Evolutionary conservation across 2,329 filamentous ascomycete genomes (phyloP).

Genomic region (Mollisia scopiformis): DNA sequence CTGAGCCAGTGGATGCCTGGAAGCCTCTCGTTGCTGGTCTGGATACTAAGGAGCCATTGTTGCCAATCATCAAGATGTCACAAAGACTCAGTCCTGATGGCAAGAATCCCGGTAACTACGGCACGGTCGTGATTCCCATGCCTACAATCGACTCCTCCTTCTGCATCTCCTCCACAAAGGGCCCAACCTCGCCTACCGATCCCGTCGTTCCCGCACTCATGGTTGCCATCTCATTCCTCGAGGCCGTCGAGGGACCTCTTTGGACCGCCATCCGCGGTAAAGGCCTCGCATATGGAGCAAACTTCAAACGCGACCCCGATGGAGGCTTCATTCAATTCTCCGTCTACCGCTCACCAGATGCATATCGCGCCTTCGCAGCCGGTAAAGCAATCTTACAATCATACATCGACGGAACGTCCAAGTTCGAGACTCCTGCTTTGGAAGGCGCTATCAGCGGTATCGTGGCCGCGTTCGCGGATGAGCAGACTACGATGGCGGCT

Average conservation of each 20-base stretch:
- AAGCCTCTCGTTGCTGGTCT: slow-evolving; percentile 52
- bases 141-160: slow-evolving; percentile 91
- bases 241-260: slow-evolving; percentile 89
- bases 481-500: slow-evolving; percentile 81
- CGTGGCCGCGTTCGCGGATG: slow-evolving; percentile 83
- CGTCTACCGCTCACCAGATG: slow-evolving; percentile 89
- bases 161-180: slow-evolving; percentile 73
- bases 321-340: slow-evolving; percentile 81
- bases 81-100: slow-evolving; percentile 78
- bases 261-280: slow-evolving; percentile 94
- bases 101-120: slow-evolving; percentile 71
- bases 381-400: slow-evolving; percentile 75
- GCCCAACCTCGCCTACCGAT: slow-evolving; percentile 75
- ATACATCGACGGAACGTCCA: slow-evolving; percentile 70
- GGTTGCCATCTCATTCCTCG: slow-evolving; percentile 88
- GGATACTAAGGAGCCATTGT: slow-evolving; percentile 55
- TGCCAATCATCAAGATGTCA: slow-evolving; percentile 71
- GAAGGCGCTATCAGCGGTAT: slow-evolving; percentile 91
- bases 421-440: slow-evolving; percentile 70
- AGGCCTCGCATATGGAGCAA: slow-evolving; percentile 88
- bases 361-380: slow-evolving; percentile 81
- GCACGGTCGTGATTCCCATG: slow-evolving; percentile 84
- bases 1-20: slow-evolving; percentile 80
- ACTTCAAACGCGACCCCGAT: slow-evolving; percentile 77
- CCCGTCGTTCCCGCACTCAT: slow-evolving; percentile 80